Evolutionary conservation across 441 rosid species (phyloP).

Genomic region (Francoa sonchifolia): DNA sequence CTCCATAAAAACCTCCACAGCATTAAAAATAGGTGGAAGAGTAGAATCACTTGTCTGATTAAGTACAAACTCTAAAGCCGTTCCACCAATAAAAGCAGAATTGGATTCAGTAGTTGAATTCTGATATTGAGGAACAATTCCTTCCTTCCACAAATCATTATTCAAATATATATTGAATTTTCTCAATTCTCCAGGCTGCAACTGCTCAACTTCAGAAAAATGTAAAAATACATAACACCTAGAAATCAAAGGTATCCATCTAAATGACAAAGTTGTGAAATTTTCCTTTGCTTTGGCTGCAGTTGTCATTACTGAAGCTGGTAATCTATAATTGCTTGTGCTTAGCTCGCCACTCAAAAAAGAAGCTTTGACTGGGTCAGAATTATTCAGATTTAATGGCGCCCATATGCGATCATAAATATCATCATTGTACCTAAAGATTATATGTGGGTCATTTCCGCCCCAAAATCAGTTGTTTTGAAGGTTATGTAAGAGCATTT

Average conservation of each 20-base stretch:
- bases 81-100: not conserved
- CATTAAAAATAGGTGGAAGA: conserved; percentile 6
- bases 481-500: not conserved
- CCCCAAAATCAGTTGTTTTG: not conserved
- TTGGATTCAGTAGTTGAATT: not conserved
- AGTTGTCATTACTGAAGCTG: not conserved
- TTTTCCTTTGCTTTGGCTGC: not conserved
- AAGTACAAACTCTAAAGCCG: not conserved
- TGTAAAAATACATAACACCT: conserved; percentile 30
- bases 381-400: not conserved
- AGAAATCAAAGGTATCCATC: not conserved
- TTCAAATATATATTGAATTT: conserved; percentile 24
- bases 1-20: conserved; percentile 3
- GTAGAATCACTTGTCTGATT: not conserved
- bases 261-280: not conserved
- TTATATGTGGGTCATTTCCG: too few species aligned
- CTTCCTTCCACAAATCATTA: too few species aligned
- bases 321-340: not conserved
- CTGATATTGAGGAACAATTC: too few species aligned
- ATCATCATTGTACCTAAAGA: conserved; percentile 5
- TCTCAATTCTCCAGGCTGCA: conserved; percentile 15
- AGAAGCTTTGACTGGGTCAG: not conserved
- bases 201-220: conserved; percentile 29
- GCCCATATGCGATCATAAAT: conserved; percentile 8
- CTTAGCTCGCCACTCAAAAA: not conserved